Evolutionary conservation across 1,284 basidiomycete genomes (phyloP).

Genomic region (Sanghuangporus weigelae): DNA sequence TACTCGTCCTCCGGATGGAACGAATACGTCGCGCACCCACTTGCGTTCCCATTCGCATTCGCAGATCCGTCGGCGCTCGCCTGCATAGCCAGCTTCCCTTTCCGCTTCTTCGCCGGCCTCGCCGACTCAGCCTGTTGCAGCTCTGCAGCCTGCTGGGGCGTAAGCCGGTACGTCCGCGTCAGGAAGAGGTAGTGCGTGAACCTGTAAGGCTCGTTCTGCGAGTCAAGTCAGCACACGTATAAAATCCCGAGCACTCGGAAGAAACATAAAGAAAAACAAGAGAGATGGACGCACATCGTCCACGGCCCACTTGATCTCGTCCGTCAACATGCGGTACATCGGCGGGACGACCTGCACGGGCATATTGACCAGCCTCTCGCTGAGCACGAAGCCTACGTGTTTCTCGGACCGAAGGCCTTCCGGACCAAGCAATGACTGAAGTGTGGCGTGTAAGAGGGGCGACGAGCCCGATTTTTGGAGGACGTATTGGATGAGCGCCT

Average conservation of each 20-base stretch:
- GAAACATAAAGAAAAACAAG: not conserved
- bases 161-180: slow-evolving; percentile 68
- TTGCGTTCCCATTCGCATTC: not conserved
- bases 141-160: slow-evolving; percentile 53
- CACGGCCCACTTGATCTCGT: slow-evolving; percentile 71
- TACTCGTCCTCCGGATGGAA: slow-evolving; percentile 87
- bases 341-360: slow-evolving; percentile 86
- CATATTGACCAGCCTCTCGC: slow-evolving; percentile 88
- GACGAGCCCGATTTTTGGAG: slow-evolving; percentile 46
- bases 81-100: slow-evolving; percentile 23
- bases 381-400: slow-evolving; percentile 77
- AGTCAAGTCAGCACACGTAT: not conserved
- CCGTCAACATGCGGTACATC: slow-evolving; percentile 81
- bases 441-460: slow-evolving; percentile 42
- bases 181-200: slow-evolving; percentile 73
- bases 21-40: slow-evolving; percentile 37
- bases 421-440: slow-evolving; percentile 49
- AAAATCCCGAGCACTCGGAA: too few relatives aligned
- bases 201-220: slow-evolving; percentile 58
- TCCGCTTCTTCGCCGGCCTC: slow-evolving; percentile 35
- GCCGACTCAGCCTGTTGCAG: slow-evolving; percentile 21
- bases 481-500: slow-evolving; percentile 67
- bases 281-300: slow-evolving; percentile 43
- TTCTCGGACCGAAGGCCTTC: slow-evolving; percentile 29
- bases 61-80: slow-evolving; percentile 32